Evolutionary conservation across 768 basidiomycete species (phyloP).

Genomic region (Rhodocollybia butyracea): DNA sequence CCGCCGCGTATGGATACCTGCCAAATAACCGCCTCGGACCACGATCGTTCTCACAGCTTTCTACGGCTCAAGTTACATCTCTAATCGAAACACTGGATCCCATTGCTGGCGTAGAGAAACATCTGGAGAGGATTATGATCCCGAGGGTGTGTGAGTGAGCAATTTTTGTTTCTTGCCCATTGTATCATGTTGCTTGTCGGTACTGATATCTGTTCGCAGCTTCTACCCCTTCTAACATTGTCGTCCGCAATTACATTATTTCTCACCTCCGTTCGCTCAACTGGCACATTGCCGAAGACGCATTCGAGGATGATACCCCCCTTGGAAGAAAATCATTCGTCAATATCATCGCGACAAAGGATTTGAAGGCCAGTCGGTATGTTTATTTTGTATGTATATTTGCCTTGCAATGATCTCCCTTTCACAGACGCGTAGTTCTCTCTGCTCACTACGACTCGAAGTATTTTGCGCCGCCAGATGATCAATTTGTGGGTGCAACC

Average conservation of each 20-base stretch:
- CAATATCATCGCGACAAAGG: slow-evolving; percentile 94
- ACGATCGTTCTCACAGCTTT: background rate
- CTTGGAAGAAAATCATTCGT: slow-evolving; percentile 76
- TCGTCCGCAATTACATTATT: slow-evolving; percentile 81
- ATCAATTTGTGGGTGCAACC: slow-evolving; percentile 94
- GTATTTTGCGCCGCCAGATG: slow-evolving; percentile 69
- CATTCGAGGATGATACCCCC: slow-evolving; percentile 78
- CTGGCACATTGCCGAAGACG: slow-evolving; percentile 88
- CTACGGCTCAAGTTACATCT: slow-evolving; percentile 8
- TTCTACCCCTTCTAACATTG: slow-evolving; percentile 73
- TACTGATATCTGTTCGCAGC: slow-evolving; percentile 40
- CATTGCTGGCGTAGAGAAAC: slow-evolving; percentile 44
- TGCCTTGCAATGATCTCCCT: background rate
- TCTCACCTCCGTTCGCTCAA: slow-evolving; percentile 64
- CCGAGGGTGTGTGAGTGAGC: slow-evolving; percentile 49
- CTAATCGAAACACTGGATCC: slow-evolving; percentile 39
- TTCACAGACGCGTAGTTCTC: slow-evolving; percentile 68
- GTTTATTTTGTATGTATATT: background rate
- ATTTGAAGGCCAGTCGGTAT: slow-evolving; percentile 62
- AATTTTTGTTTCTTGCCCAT: background rate
- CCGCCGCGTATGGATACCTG: background rate
- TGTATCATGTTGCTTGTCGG: background rate
- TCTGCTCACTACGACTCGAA: slow-evolving; percentile 95
- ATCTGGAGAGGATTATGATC: slow-evolving; percentile 59
- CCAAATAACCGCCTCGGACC: background rate